A percentile compares a stretch with the other conserved stretches of the same genome.
Conservation (phyloP, 2,329 filamentous ascomycete species). For the Didymella lethalis region DNA sequence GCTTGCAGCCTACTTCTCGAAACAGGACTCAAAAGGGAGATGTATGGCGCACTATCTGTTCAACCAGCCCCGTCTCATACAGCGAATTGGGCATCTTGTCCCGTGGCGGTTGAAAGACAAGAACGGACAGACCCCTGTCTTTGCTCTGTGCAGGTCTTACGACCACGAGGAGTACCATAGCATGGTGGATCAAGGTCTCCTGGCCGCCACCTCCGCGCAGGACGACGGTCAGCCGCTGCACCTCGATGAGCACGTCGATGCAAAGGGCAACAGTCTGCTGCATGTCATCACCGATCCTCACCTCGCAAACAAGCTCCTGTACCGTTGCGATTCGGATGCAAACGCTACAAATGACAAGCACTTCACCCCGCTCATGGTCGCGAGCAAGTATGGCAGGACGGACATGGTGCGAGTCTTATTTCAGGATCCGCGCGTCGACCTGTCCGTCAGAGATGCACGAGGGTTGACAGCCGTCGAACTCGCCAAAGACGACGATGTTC, state of each 20-base stretch:
- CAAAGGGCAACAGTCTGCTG: slow-evolving; percentile 91
- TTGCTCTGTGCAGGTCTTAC: slow-evolving; percentile 93
- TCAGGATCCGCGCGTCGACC: slow-evolving; percentile 84
- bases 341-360: slow-evolving; percentile 95
- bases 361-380: slow-evolving; percentile 96
- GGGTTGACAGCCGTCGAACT: slow-evolving; percentile 94
- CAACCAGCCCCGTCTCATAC: slow-evolving; percentile 82
- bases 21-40: slow-evolving; percentile 83
- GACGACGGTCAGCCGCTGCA: slow-evolving; percentile 81
- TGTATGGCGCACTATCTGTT: slow-evolving; percentile 97
- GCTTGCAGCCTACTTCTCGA: slow-evolving; percentile 72
- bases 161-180: slow-evolving; percentile 85
- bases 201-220: slow-evolving; percentile 76
- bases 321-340: slow-evolving; percentile 90
- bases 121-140: slow-evolving; percentile 96
- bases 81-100: slow-evolving; percentile 76
- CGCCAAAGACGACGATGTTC: slow-evolving; percentile 96
- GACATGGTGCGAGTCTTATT: slow-evolving; percentile 92
- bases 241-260: slow-evolving; percentile 90
- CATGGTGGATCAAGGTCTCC: slow-evolving; percentile 86
- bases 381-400: slow-evolving; percentile 95
- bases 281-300: slow-evolving; percentile 91
- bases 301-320: slow-evolving; percentile 77
- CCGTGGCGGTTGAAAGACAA: slow-evolving; percentile 93
- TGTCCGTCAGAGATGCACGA: slow-evolving; percentile 81